Percentiles rank a stretch among this genome's conserved stretches.
Evolutionary conservation across 148 eudicot genomes (phyloP).

Genomic region (Cornus suecica): DNA sequence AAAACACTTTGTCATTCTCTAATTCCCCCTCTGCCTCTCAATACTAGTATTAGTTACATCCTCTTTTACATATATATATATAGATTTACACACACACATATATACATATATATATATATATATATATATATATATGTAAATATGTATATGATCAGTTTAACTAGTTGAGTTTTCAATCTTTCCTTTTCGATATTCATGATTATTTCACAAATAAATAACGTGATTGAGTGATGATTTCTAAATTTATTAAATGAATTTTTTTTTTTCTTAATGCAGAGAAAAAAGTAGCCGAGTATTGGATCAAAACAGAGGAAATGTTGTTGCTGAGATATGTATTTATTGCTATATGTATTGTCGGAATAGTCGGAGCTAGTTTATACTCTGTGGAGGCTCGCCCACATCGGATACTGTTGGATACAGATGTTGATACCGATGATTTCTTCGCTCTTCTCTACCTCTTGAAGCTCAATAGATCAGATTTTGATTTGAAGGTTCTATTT

Average conservation of each 20-base stretch:
- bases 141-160: not conserved
- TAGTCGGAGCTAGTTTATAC: constrained; percentile 1
- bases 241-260: not conserved
- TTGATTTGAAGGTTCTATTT: constrained; percentile 45
- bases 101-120: not conserved
- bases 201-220: constrained; percentile 2
- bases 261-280: not conserved
- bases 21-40: not conserved
- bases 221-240: not conserved
- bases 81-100: too few species aligned
- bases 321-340: constrained; percentile 10
- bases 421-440: constrained; percentile 54
- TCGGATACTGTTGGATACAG: constrained; percentile 54
- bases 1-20: not conserved
- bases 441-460: constrained; percentile 54
- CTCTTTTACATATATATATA: not conserved
- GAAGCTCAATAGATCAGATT: constrained; percentile 50
- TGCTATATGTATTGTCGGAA: not conserved
- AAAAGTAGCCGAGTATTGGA: not conserved
- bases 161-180: not conserved
- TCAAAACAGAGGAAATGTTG: constrained; percentile 11
- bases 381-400: constrained; percentile 18
- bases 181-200: not conserved
- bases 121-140: not conserved
- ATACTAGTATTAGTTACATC: too few species aligned